Base-by-base conservation (phyloP, 1,284 basidiomycete species). In the Neonothopanus nambi region DNA sequence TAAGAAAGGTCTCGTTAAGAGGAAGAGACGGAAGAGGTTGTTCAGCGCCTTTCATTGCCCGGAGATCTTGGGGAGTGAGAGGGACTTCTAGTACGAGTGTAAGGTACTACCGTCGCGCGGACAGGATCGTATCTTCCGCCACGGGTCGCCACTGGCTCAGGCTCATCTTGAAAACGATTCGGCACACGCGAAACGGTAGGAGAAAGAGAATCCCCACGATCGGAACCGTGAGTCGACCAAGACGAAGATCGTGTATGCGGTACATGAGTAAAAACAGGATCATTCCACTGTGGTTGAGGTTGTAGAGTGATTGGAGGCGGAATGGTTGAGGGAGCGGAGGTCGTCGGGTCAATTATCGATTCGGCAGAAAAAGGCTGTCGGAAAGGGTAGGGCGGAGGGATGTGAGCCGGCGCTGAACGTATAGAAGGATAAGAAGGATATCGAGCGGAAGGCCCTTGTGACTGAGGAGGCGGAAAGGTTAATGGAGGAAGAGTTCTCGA, bases 301-400 rank as follows among this genome's bases (percentile, higher is more conserved):
- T 86, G 82, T n/a, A 87, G 70, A 17, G 82, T 79, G 59, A 82
- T 85, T 8, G 84, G 83, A 18, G 84, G 84, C 7, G 83, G 80
- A 47, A 86, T 67, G 52, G 60, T 56, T 63, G 73, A 72, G 21
- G 61, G 59, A 35, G 71, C 28, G 64, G 64, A 35, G 52, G 61
- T 52, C 57, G 58, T 46, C 48, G 59, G 43, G 58, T 60, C 45
- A 56, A 55, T 48, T 7, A 39, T 41, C 35, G 47, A 48, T 26
- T 49, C 47, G 26, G 46, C 55, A 46, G 47, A 54, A 26, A 54
- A 47, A 42, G 51, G 21, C 48, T 30, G 38, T 17, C 33, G 37
- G 26, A 51, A 52, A 43, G 53, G 53, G 15, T 28, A 35, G 36
- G 50, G 53, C 5, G 46, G 50, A 21, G 52, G 44, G 17, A 51